A percentile compares a stretch with the other conserved stretches of the same genome.
Conservation (phyloP, 192 early-diverging fungal species). For the Phycomyces nitens region DNA sequence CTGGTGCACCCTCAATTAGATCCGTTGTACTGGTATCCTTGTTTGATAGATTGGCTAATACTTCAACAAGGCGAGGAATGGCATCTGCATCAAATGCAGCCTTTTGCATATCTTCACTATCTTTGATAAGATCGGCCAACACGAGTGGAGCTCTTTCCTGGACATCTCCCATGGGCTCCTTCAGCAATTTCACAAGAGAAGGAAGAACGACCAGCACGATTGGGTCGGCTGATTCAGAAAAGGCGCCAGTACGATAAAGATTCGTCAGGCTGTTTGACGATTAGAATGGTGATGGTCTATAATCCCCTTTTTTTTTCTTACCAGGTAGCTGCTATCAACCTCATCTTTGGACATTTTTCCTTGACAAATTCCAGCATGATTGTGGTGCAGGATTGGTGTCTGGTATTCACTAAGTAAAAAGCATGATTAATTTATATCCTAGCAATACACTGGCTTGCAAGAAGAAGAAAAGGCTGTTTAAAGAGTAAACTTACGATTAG, state of each 20-base stretch:
- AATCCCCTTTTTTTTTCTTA: slow-evolving; percentile 23
- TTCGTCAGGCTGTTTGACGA: slow-evolving; percentile 61
- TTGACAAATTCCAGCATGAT: slow-evolving; percentile 63
- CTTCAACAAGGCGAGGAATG: slow-evolving; percentile 56
- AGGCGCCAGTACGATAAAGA: slow-evolving; percentile 58
- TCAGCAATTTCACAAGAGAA: slow-evolving; percentile 66
- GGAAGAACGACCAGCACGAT: slow-evolving; percentile 59
- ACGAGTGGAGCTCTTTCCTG: slow-evolving; percentile 69
- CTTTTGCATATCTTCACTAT: slow-evolving; percentile 71
- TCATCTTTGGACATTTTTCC: slow-evolving; percentile 63
- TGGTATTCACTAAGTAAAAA: no score
- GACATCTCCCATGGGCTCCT: slow-evolving; percentile 43
- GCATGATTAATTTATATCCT: no score
- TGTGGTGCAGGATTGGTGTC: slow-evolving; percentile 13
- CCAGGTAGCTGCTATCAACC: slow-evolving; percentile 69
- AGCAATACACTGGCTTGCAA: no score
- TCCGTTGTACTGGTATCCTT: slow-evolving; percentile 17
- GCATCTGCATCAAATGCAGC: slow-evolving; percentile 74
- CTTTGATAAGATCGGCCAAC: slow-evolving; percentile 64
- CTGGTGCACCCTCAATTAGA: slow-evolving; percentile 24
- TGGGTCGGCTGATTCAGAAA: slow-evolving; percentile 49
- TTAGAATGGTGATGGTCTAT: no score
- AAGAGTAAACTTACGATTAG: slow-evolving; percentile 47
- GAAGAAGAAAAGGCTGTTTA: no score
- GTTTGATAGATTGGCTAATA: slow-evolving; percentile 44